A percentile compares a stretch with the other conserved stretches of the same genome.
Evolutionary conservation across 257 asterid species (phyloP).

Genomic region (Handroanthus guayacan): DNA sequence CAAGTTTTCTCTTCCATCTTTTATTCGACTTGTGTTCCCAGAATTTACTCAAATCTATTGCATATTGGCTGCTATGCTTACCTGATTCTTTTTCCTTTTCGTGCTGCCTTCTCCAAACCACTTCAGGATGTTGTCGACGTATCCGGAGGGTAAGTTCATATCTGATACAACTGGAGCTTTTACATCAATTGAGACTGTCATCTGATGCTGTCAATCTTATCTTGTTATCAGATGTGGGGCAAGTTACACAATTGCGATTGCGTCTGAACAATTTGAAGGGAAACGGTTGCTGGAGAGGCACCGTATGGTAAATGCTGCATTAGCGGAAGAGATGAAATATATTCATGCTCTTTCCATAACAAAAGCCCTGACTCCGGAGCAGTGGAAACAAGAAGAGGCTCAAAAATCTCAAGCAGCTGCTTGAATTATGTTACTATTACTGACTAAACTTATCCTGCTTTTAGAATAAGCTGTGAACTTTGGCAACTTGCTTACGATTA

Average conservation of each 20-base stretch:
- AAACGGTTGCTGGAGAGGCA: slow-evolving; percentile 92
- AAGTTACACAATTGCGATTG: slow-evolving; percentile 72
- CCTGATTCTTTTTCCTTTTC: slow-evolving; percentile 28
- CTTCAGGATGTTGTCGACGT: slow-evolving; percentile 82
- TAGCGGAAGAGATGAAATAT: slow-evolving; percentile 78
- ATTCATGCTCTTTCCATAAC: slow-evolving; percentile 92
- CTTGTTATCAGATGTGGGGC: slow-evolving; percentile 77
- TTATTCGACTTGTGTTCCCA: background rate
- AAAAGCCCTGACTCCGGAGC: slow-evolving; percentile 77
- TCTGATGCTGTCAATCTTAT: background rate
- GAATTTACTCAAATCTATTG: background rate
- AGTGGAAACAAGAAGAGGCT: slow-evolving; percentile 74
- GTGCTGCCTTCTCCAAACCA: background rate
- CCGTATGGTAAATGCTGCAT: slow-evolving; percentile 76
- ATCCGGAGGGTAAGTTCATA: slow-evolving; percentile 81
- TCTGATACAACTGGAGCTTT: background rate
- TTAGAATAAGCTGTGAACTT: slow-evolving; percentile 19
- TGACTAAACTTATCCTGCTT: background rate
- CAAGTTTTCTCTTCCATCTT: slow-evolving; percentile 12
- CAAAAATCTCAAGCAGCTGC: slow-evolving; percentile 58
- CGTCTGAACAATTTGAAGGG: slow-evolving; percentile 79
- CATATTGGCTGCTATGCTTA: background rate
- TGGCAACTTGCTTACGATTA: background rate
- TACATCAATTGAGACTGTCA: background rate
- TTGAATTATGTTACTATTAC: slow-evolving; percentile 24